Evolutionary conservation across 2,329 filamentous ascomycete species (phyloP).

Genomic region (Monosporascus sp.): DNA sequence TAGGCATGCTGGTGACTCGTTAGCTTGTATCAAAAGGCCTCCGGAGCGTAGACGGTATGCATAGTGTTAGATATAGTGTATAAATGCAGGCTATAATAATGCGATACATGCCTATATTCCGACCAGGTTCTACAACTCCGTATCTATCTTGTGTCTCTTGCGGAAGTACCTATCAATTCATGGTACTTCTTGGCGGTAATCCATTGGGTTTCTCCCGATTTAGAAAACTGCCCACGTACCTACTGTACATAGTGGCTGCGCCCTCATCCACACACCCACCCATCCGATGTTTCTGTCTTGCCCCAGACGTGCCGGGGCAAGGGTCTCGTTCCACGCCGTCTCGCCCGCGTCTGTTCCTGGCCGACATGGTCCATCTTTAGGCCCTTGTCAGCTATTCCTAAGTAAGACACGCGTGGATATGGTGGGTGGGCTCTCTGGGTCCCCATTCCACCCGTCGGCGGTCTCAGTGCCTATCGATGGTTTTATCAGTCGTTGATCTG

Average conservation of each 20-base stretch:
- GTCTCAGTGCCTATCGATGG: conserved; percentile 33
- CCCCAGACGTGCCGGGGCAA: conserved; percentile 37
- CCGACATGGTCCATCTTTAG: conserved; percentile 25
- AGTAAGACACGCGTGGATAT: conserved; percentile 47
- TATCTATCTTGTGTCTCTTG: not conserved
- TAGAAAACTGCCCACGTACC: conserved; percentile 22
- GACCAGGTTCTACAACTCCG: conserved; percentile 2
- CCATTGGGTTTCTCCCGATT: conserved; percentile 23
- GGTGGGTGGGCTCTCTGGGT: conserved; percentile 27
- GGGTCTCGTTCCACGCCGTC: conserved; percentile 20
- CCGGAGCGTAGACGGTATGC: too few species aligned
- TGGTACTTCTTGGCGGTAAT: conserved; percentile 15
- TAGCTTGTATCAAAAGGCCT: not conserved
- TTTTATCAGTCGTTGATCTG: conserved; percentile 39
- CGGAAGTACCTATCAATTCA: conserved; percentile 14
- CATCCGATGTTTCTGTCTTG: conserved; percentile 39
- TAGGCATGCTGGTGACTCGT: not conserved
- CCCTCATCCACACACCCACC: conserved; percentile 24
- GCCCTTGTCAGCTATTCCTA: conserved; percentile 39
- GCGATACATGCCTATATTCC: conserved; percentile 1
- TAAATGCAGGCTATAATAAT: not conserved
- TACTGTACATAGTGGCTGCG: conserved; percentile 18
- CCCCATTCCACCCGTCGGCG: conserved; percentile 31
- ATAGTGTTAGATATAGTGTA: not conserved
- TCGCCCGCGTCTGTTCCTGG: conserved; percentile 24